These are phyloP conservation scores for Pseudonitzschia multistriata DNA, from an alignment of 108 stramenopile species.

Conservation along the genomic window DNA sequence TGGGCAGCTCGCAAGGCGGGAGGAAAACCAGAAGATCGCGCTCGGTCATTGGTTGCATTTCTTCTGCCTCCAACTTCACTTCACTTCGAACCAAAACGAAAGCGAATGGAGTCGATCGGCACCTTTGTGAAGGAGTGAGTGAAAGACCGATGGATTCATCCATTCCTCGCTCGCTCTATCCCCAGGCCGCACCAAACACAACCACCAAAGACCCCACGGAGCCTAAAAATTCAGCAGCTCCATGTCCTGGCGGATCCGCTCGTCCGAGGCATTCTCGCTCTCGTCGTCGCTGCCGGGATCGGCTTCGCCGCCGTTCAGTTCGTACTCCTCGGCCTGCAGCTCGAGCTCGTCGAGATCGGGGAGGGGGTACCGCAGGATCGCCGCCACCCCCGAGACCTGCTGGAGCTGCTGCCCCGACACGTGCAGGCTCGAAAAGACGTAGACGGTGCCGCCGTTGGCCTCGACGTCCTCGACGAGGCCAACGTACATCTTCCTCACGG, in stretches of 20 bases:
- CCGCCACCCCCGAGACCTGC: constrained; percentile 93
- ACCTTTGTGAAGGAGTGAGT: too few species aligned
- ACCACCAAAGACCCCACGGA: too few species aligned
- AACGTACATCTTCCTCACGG: constrained; percentile 75
- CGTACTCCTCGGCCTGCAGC: constrained; percentile 41
- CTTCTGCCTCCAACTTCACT: too few species aligned
- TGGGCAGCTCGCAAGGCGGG: too few species aligned
- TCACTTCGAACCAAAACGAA: too few species aligned
- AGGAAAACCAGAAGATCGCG: too few species aligned
- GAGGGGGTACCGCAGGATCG: constrained; percentile 87
- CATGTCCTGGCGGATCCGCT: constrained; percentile 68
- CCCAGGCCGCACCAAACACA: too few species aligned
- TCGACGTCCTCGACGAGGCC: constrained; percentile 86
- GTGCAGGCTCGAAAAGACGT: constrained; percentile 89
- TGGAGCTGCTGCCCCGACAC: constrained; percentile 92
- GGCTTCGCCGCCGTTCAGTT: not conserved
- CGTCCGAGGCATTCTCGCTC: constrained; percentile 37
- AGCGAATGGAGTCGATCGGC: too few species aligned
- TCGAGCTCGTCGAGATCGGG: constrained; percentile 83
- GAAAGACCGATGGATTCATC: too few species aligned
- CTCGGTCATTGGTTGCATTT: too few species aligned
- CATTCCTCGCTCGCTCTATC: too few species aligned
- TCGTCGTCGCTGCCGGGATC: constrained; percentile 22
- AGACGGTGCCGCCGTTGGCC: constrained; percentile 84
- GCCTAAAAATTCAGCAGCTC: constrained; percentile 70